These are phyloP conservation scores for Aspergillus pseudotamarii DNA, from an alignment of 2,329 filamentous ascomycete species.

Conservation along the genomic window DNA sequence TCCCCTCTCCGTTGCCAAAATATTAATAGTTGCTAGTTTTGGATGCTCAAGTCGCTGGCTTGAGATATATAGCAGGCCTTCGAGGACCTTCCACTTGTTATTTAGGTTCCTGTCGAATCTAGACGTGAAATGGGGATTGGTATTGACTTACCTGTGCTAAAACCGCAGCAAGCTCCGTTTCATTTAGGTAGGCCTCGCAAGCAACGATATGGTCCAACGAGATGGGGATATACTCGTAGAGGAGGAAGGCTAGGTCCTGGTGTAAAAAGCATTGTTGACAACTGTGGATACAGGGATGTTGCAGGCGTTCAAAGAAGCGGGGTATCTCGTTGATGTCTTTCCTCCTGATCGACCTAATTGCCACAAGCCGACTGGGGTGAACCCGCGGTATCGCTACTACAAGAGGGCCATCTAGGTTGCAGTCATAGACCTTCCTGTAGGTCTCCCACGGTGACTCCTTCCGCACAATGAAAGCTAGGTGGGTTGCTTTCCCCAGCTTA, in stretches of 20 bases:
- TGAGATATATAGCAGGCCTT: constrained; percentile 1
- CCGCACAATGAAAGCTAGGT: not conserved
- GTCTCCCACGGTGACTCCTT: constrained; percentile 1
- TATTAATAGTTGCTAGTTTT: not conserved
- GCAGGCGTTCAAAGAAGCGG: not conserved
- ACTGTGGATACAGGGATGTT: not conserved
- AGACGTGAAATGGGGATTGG: no score
- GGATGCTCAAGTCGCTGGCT: not conserved
- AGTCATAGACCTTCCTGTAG: constrained; percentile 1
- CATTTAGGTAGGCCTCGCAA: constrained; percentile 4
- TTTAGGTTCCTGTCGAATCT: no score
- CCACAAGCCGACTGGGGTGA: not conserved
- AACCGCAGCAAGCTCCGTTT: constrained; percentile 1
- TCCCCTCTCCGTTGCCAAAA: not conserved
- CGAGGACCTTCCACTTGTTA: not conserved
- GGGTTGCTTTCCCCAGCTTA: no score
- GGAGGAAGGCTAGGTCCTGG: not conserved
- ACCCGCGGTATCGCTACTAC: not conserved
- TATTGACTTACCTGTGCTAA: constrained; percentile 3
- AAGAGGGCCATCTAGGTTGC: not conserved
- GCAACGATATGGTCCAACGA: not conserved
- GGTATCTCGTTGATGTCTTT: not conserved
- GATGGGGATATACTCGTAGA: not conserved
- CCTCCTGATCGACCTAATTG: not conserved
- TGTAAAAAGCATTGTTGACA: not conserved